A percentile compares a stretch with the other conserved stretches of the same genome.
Evolutionary conservation across 202 grass and related monocot genomes (phyloP).

Genomic region (Panicum hallii): DNA sequence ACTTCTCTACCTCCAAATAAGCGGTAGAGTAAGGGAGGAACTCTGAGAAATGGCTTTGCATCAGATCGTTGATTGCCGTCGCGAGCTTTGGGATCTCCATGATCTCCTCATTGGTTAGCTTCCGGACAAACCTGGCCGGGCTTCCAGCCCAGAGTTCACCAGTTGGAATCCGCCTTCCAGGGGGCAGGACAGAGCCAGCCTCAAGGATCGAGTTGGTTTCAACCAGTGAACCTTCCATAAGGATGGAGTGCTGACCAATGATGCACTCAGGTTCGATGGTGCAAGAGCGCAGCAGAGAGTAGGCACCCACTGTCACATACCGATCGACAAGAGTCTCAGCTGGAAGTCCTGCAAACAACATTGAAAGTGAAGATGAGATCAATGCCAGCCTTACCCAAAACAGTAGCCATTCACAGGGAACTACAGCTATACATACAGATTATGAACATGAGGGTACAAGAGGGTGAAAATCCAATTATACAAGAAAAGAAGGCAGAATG

Average conservation of each 20-base stretch:
- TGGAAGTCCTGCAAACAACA: slow-evolving; percentile 75
- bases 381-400: not conserved
- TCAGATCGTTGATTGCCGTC: slow-evolving; percentile 93
- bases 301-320: slow-evolving; percentile 87
- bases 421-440: not conserved
- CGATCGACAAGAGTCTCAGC: slow-evolving; percentile 92
- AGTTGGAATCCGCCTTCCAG: slow-evolving; percentile 83
- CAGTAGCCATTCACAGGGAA: not conserved
- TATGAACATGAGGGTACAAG: not conserved
- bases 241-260: slow-evolving; percentile 89
- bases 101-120: slow-evolving; percentile 90
- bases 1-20: slow-evolving; percentile 92
- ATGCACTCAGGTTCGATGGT: slow-evolving; percentile 98
- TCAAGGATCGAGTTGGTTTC: slow-evolving; percentile 98
- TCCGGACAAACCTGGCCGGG: slow-evolving; percentile 83
- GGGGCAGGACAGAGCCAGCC: slow-evolving; percentile 86
- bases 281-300: slow-evolving; percentile 89
- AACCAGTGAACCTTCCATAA: slow-evolving; percentile 97
- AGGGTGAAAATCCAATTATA: not conserved
- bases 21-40: slow-evolving; percentile 93
- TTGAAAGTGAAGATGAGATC: slow-evolving; percentile 35
- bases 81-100: slow-evolving; percentile 93
- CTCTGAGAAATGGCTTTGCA: slow-evolving; percentile 96
- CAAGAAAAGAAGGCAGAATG: not conserved
- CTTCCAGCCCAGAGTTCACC: slow-evolving; percentile 97